Conservation (phyloP, 192 early-diverging fungal genomes). For the Ambispora gerdemannii region DNA sequence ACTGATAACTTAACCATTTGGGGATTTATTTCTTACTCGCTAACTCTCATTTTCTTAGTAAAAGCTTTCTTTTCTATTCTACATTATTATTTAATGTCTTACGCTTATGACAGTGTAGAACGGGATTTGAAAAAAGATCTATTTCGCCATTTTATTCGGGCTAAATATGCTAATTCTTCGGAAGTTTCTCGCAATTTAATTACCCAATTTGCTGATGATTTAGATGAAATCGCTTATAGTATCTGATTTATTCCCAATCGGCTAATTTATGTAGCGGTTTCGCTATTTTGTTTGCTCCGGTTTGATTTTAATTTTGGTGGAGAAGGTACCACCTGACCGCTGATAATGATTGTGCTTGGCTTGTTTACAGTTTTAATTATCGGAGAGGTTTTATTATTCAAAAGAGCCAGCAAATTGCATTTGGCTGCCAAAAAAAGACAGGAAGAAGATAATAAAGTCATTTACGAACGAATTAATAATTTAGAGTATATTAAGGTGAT, state of each 20-base stretch:
- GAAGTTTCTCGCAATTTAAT: conserved; percentile 21
- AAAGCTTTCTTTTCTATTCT: neutral
- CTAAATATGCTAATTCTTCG: conserved; percentile 1
- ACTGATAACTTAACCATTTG: conserved; percentile 2
- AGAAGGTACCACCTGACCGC: neutral
- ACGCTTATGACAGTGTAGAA: neutral
- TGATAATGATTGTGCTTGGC: neutral
- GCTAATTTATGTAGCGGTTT: conserved; percentile 13
- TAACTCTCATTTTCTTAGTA: neutral
- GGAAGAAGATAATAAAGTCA: conserved; percentile 21
- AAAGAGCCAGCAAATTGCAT: conserved; percentile 13
- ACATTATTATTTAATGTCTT: conserved; percentile 8
- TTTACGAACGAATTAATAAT: conserved; percentile 26
- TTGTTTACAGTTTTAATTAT: conserved; percentile 10
- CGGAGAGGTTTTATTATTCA: neutral
- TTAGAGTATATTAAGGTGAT: conserved; percentile 17
- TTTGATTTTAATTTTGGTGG: conserved; percentile 11
- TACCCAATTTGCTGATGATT: neutral
- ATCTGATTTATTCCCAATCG: conserved; percentile 18
- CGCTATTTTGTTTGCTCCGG: conserved; percentile 14
- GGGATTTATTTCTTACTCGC: neutral
- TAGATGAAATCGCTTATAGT: conserved; percentile 15
- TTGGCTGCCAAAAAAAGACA: conserved; percentile 18
- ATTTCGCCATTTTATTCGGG: conserved; percentile 10
- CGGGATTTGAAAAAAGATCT: conserved; percentile 11